Evolutionary conservation across 2,329 filamentous ascomycete genomes (phyloP), one percentile per base, ranked within the genome.

Genomic region (Exophiala phaeomuriformis): DNA sequence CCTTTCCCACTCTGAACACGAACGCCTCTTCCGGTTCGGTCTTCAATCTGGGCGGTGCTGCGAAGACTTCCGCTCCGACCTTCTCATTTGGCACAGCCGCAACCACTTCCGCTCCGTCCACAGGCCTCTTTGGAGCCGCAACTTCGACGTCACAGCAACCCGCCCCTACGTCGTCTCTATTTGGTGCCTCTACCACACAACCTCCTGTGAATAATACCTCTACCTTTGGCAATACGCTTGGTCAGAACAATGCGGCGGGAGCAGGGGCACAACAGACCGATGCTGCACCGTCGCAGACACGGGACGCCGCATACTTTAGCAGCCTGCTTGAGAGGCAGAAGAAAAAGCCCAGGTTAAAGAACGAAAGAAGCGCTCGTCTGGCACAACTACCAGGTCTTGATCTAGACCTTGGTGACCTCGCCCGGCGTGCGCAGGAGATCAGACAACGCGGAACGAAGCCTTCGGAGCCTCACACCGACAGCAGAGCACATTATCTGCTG

Each of bases 311-410:
- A 0, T 83, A 82, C 62, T 85, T 84, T 64, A 82, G 83, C 61
- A 81, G 80, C 59, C 66, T 85, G 35, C 68, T 85, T 27, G 82
- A 85, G 64, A 77, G 81, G 54, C 79, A 80, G 35, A 81, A 78
- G 65, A 84, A 84, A 68, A 83, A 88, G 58, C 80, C 83, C 49
- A 79, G 84, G 60, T 81, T 83, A 61, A 80, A 80, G 10, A 70
- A 70, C 3, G 53, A 61, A 8, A 49, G 51, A 19, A 68, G 66
- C 45, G 69, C 64, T 52, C 72, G 71, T 51, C 81, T 86, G 65
- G 85, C 86, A 61, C 88, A 96, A 56, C 78, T 98, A 43, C 91
- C 93, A 4, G 87, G 84, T 65, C 78, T 98, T 60, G 90, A 97
- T 71, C 80, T 98, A 50, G 91, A 93, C 27, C 78, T 98, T 32